phyloP scores from a whole-genome alignment of 371 early-diverging fungal genomes.

The Mycotypha africana region DNA sequence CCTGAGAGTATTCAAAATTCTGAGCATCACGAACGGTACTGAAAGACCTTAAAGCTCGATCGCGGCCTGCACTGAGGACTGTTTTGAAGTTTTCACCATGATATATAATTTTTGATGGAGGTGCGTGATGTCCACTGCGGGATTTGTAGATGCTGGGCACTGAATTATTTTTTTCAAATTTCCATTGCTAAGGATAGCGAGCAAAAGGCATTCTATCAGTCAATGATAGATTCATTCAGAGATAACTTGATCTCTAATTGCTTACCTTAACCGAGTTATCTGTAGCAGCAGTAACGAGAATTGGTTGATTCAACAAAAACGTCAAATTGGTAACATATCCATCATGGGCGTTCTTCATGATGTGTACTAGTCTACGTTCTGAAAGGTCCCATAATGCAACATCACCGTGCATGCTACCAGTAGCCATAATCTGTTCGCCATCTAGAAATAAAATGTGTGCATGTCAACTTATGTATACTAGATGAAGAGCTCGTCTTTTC shows the following conservation, averaged over 20 bases:
- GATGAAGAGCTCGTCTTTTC: not conserved
- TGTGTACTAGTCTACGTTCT: slow-evolving; percentile 65
- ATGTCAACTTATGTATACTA: not conserved
- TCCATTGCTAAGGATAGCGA: slow-evolving; percentile 82
- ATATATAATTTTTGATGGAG: slow-evolving; percentile 76
- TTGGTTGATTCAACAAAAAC: slow-evolving; percentile 79
- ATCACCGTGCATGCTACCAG: slow-evolving; percentile 83
- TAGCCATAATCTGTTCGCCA: slow-evolving; percentile 82
- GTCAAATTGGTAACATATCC: slow-evolving; percentile 67
- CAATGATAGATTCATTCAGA: no score
- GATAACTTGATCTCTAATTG: no score
- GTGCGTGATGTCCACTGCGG: slow-evolving; percentile 83
- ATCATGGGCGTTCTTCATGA: slow-evolving; percentile 80
- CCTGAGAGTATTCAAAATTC: slow-evolving; percentile 82
- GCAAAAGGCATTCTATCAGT: no score
- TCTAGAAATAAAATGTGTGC: slow-evolving; percentile 33
- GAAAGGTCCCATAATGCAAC: slow-evolving; percentile 92
- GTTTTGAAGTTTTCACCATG: slow-evolving; percentile 65
- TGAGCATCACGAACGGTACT: slow-evolving; percentile 83
- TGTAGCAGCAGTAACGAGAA: slow-evolving; percentile 81
- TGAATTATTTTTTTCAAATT: slow-evolving; percentile 83
- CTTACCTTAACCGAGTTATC: slow-evolving; percentile 90
- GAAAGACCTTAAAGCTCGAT: slow-evolving; percentile 76
- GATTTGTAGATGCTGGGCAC: slow-evolving; percentile 74
- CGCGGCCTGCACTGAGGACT: slow-evolving; percentile 79